A percentile compares a stretch with the other conserved stretches of the same genome.
Conservation (phyloP, 1,284 basidiomycete species). For the Sanghuangporus baumii region DNA sequence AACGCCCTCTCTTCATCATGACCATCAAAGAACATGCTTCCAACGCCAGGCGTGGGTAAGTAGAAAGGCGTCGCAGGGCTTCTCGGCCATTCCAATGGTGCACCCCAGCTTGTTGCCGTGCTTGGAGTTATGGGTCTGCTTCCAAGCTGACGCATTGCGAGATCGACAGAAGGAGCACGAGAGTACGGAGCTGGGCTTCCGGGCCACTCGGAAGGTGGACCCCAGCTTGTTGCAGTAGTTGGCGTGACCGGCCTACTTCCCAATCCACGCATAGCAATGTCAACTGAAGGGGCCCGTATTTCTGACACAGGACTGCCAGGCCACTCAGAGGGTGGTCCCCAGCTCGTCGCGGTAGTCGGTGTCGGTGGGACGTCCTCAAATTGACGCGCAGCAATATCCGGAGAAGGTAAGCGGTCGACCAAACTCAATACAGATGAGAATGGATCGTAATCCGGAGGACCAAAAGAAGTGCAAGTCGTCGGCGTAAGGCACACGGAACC, state of each 20-base stretch:
- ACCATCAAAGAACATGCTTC: constrained; percentile 33
- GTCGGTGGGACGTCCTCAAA: constrained; percentile 42
- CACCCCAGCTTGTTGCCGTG: constrained; percentile 42
- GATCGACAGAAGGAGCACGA: constrained; percentile 20
- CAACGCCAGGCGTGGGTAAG: constrained; percentile 39
- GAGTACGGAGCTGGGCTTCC: constrained; percentile 10
- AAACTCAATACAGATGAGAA: constrained; percentile 25
- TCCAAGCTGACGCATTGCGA: constrained; percentile 19
- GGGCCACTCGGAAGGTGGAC: constrained; percentile 31
- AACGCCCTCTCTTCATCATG: constrained; percentile 16
- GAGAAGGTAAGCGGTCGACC: constrained; percentile 31
- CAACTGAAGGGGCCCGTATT: constrained; percentile 22
- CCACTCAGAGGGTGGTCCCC: constrained; percentile 39
- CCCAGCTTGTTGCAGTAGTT: constrained; percentile 40
- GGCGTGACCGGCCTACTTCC: constrained; percentile 45
- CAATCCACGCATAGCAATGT: constrained; percentile 41
- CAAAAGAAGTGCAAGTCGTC: constrained; percentile 38
- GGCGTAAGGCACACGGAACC: constrained; percentile 58
- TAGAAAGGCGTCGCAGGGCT: constrained; percentile 31
- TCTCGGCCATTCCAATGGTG: constrained; percentile 34
- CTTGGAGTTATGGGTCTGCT: constrained; percentile 27
- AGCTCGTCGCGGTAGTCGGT: constrained; percentile 37
- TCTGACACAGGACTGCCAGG: constrained; percentile 10
- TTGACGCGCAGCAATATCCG: constrained; percentile 44
- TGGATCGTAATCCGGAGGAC: constrained; percentile 30